These are phyloP conservation scores for Calonectria montana DNA, from an alignment of 2,329 filamentous ascomycete genomes.

Conservation along the genomic window DNA sequence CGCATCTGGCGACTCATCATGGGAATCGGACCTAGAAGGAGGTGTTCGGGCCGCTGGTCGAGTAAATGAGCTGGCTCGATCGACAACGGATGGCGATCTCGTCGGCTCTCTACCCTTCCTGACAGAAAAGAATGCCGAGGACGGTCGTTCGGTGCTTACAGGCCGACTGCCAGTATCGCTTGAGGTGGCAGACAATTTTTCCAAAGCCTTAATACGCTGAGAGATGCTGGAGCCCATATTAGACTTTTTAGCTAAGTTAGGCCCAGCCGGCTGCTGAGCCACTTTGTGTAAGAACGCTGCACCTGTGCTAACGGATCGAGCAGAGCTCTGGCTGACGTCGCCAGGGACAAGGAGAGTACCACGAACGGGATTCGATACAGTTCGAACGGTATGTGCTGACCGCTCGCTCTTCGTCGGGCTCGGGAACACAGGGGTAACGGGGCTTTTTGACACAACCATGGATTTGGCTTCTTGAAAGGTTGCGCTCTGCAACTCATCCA, in stretches of 20 bases:
- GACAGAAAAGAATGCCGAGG: constrained; percentile 70
- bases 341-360: constrained; percentile 58
- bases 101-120: constrained; percentile 60
- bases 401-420: constrained; percentile 40
- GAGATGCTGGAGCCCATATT: constrained; percentile 93
- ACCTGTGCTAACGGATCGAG: constrained; percentile 68
- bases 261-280: constrained; percentile 60
- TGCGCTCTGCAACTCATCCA: constrained; percentile 87
- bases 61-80: constrained; percentile 55
- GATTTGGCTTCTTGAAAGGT: constrained; percentile 87
- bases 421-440: constrained; percentile 74
- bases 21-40: constrained; percentile 51
- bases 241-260: constrained; percentile 71
- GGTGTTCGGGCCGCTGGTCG: constrained; percentile 44
- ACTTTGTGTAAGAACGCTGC: constrained; percentile 67
- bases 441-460: constrained; percentile 83
- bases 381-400: constrained; percentile 54
- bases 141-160: constrained; percentile 53
- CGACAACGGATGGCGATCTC: constrained; percentile 58
- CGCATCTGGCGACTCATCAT: constrained; percentile 60
- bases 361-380: constrained; percentile 60
- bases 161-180: constrained; percentile 37
- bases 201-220: constrained; percentile 91
- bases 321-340: constrained; percentile 58
- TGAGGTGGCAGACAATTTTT: constrained; percentile 72